Conservation (phyloP, 1,284 basidiomycete genomes). For the Singerocomus rubriflavus region DNA sequence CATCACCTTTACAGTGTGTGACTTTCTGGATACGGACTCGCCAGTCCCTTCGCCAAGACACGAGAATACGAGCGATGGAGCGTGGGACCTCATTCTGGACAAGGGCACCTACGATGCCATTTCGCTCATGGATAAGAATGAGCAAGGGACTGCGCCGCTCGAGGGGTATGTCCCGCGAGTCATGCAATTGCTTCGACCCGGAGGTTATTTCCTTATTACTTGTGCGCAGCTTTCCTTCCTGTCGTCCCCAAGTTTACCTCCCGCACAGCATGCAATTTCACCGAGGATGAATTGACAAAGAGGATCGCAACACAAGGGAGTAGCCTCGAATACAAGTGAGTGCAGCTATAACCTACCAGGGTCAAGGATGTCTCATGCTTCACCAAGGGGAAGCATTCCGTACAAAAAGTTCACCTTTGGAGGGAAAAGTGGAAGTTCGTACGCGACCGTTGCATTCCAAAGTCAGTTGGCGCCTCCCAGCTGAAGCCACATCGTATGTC, state of each 20-base stretch:
- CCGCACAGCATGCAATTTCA: constrained; percentile 87
- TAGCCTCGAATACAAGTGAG: constrained; percentile 62
- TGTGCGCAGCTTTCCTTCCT: constrained; percentile 47
- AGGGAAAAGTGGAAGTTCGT: constrained; percentile 69
- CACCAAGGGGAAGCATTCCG: constrained; percentile 60
- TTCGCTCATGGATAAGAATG: constrained; percentile 67
- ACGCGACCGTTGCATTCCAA: constrained; percentile 72
- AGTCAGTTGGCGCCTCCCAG: constrained; percentile 33
- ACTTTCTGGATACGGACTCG: constrained; percentile 57
- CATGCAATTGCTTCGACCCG: constrained; percentile 55
- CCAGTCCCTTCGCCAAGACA: constrained; percentile 34
- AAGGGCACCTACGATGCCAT: constrained; percentile 90
- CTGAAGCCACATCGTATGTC: constrained; percentile 8
- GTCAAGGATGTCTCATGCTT: constrained; percentile 3
- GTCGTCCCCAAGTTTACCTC: not conserved
- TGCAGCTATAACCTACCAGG: constrained; percentile 6
- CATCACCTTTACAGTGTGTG: constrained; percentile 53
- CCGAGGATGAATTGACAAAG: constrained; percentile 70
- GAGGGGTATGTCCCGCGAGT: constrained; percentile 64
- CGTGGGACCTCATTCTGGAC: constrained; percentile 72
- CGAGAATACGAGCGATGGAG: constrained; percentile 22
- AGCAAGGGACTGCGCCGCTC: constrained; percentile 51
- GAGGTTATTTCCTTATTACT: constrained; percentile 80
- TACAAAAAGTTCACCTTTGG: constrained; percentile 75
- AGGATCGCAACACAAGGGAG: constrained; percentile 53